Evolutionary conservation across 164 flowering plant genomes (phyloP), one percentile per base, ranked within the genome.

Genomic region (Vitis labrusca): DNA sequence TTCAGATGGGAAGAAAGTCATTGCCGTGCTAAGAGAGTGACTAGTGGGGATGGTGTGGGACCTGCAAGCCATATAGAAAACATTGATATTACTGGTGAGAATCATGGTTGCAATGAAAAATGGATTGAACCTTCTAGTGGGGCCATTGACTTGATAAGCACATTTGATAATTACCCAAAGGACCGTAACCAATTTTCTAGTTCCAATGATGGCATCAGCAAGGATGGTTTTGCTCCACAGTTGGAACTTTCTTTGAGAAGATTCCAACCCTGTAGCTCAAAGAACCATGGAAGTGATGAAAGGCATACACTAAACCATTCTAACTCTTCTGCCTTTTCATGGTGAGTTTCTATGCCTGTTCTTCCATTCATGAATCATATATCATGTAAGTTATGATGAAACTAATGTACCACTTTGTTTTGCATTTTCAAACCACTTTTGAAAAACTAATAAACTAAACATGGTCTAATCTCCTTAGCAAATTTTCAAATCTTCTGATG

Each of bases 271-370:
- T 50, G 59, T 2, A 52, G 71, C 66, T 67, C 56, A 19, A 64
- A 67, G 59, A 68, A 72, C 56, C 69, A 75, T 57, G 74, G 30
- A 23, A 66, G 60, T 27, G 77, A 64, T 37, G 74, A 79, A 72
- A 71, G 73, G 70, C 84, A 77, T 55, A 61, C 68, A 3, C 71
- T 83, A 19, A 79, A 76, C 63, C 86, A 78, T 47, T 85, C 86
- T 51, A 57, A 66, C 62, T 79, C 80, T 2, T 83, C 89, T 15
- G 84, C 89, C 62, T 85, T 85, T 75, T 79, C 86, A 65, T 59
- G 85, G 88, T 85, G 61, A 72, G 76, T 53, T 54, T 17, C 13
- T 59, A 50, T 59, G 16, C 13, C 51, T 19, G 15, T 50, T 50
- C 50, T 9, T 55, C 11, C 19, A 32, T 15, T 69, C 44, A 13